Evolutionary conservation across 2,329 filamentous ascomycete species (phyloP).

Genomic region (Penicillium fuscoglaucum): DNA sequence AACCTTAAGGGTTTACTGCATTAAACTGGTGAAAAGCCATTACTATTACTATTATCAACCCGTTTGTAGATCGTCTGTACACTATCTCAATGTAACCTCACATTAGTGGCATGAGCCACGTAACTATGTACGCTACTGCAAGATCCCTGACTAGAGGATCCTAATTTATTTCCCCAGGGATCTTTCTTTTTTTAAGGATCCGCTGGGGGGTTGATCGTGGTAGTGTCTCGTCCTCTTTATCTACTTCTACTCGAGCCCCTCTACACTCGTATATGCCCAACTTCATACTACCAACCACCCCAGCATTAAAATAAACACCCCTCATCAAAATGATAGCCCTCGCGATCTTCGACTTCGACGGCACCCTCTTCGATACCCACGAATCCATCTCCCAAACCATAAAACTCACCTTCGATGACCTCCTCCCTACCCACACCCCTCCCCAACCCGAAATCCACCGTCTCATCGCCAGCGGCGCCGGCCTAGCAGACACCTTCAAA

Average conservation of each 20-base stretch:
- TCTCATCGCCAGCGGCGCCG: slow-evolving; percentile 18
- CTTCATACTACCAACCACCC: background rate
- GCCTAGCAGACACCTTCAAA: slow-evolving; percentile 16
- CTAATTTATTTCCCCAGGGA: background rate
- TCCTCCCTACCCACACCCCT: slow-evolving; percentile 14
- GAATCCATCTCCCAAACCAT: slow-evolving; percentile 18
- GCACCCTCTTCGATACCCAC: slow-evolving; percentile 22
- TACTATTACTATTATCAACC: background rate
- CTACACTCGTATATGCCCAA: too few species aligned
- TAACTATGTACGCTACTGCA: background rate
- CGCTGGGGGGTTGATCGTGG: background rate
- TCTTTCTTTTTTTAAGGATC: too few species aligned
- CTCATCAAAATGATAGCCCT: slow-evolving; percentile 11
- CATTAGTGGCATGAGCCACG: background rate
- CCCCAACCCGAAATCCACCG: slow-evolving; percentile 12
- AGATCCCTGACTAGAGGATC: background rate
- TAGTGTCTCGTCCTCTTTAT: background rate
- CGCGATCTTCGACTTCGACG: slow-evolving; percentile 22
- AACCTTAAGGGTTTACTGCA: background rate
- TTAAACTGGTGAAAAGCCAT: background rate
- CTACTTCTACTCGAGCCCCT: background rate
- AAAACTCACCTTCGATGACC: slow-evolving; percentile 15
- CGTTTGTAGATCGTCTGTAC: too few species aligned
- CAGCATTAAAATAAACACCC: background rate
- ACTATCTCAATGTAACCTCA: background rate